Evolutionary conservation across 495 filamentous ascomycete species (phyloP).

Genomic region (Hamigera avellanea): DNA sequence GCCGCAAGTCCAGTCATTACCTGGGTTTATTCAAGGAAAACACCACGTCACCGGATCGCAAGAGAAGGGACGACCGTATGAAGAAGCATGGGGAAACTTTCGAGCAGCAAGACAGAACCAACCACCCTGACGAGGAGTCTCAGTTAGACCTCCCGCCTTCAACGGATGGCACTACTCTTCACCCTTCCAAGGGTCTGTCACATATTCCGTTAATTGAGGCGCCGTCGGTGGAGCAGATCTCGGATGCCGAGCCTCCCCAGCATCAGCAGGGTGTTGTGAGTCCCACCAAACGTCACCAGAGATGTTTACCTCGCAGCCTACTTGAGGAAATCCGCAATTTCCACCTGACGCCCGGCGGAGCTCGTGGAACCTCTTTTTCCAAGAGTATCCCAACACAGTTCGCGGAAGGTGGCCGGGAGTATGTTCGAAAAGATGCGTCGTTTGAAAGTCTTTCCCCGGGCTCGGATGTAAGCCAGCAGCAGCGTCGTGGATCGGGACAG

Average conservation of each 20-base stretch:
- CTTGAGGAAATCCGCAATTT: conserved; percentile 53
- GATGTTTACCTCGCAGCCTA: conserved; percentile 34
- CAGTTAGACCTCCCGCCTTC: not conserved
- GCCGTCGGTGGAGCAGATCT: not conserved
- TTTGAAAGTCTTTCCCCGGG: conserved; percentile 12
- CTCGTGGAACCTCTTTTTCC: conserved; percentile 40
- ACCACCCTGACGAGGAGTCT: conserved; percentile 2
- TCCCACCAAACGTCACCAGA: conserved; percentile 14
- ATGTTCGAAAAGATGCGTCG: conserved; percentile 15
- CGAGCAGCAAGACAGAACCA: conserved; percentile 7
- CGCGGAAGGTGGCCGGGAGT: conserved; percentile 22
- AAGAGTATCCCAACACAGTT: conserved; percentile 40
- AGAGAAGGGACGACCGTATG: conserved; percentile 26
- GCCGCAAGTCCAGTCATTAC: conserved; percentile 88
- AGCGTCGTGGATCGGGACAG: conserved; percentile 32
- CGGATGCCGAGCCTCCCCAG: conserved; percentile 2
- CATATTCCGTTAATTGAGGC: conserved; percentile 19
- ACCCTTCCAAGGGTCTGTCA: conserved; percentile 20
- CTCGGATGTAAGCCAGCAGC: conserved; percentile 15
- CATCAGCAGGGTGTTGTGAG: conserved; percentile 12
- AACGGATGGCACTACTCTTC: conserved; percentile 7
- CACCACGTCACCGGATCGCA: conserved; percentile 43
- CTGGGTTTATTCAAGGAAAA: conserved; percentile 90
- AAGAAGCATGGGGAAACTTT: conserved; percentile 17
- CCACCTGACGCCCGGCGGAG: conserved; percentile 43